Percentiles rank a stretch among this genome's conserved stretches.
phyloP scores from a whole-genome alignment of 148 eudicot genomes.

The Heliamphora exappendiculata region DNA sequence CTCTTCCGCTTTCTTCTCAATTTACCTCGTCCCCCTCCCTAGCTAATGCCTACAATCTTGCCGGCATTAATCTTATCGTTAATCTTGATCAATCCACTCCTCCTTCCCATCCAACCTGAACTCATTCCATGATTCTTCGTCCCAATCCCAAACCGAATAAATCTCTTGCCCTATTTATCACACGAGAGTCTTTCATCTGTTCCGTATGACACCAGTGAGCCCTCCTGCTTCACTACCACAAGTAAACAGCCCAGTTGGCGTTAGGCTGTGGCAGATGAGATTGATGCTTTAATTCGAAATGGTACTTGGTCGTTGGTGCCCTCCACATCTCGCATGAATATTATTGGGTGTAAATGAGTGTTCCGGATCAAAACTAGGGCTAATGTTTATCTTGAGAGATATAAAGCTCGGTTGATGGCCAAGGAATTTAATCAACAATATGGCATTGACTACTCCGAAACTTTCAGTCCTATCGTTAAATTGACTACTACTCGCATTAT shows the following conservation, averaged over 20 bases:
- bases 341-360: constrained; percentile 5
- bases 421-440: neutral
- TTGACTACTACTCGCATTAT: neutral
- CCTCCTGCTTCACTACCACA: neutral
- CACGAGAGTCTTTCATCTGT: too few relatives aligned
- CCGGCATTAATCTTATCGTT: too few relatives aligned
- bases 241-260: neutral
- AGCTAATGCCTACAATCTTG: too few relatives aligned
- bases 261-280: neutral
- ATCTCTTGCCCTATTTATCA: too few relatives aligned
- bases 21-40: too few relatives aligned
- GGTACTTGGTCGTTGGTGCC: neutral
- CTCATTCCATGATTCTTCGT: too few relatives aligned
- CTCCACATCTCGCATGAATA: neutral
- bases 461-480: constrained; percentile 1
- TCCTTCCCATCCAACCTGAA: too few relatives aligned
- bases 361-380: neutral
- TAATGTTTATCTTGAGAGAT: neutral
- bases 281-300: neutral
- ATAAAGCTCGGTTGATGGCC: neutral
- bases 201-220: too few relatives aligned
- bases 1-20: too few relatives aligned
- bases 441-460: neutral
- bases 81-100: too few relatives aligned
- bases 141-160: too few relatives aligned